Evolutionary conservation across 352 stramenopile genomes (phyloP), one percentile per base, ranked within the genome.

Genomic region (Phytophthora pistaciae): DNA sequence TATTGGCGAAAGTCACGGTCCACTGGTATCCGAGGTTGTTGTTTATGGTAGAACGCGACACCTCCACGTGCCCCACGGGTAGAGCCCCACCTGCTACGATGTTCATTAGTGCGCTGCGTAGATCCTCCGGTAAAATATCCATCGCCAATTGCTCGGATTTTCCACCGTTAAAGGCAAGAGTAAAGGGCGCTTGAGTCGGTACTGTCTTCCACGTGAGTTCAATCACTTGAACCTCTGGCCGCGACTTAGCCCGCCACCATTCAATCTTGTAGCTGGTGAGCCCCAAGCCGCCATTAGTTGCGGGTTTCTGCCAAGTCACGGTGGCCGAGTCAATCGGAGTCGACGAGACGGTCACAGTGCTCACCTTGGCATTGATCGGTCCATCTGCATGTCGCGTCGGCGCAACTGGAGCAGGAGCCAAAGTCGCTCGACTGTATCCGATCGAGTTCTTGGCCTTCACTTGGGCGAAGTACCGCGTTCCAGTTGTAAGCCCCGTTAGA

Each of bases 51-150:
- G 76, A 78, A 11, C 88, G 71, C 21, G 80, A 87, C 0, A 97
- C 88, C 40, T 90, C 71, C 16, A 95, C 63, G 40, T 90, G 68
- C 2, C 72, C 67, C 23, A 90, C 40, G 61, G 7, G 71, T 53
- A 53, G 80, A 68, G 13, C 64, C 68, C 13, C 60, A 11, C 40
- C 29, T 0, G 75, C 70, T 18, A 93, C 79, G 23, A 98, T 78
- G 64, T 98, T 98, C 79, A 98, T 93, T 20, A 98, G 75, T 23
- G 86, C 85, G 61, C 80, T 90, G 9, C 94, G 85, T 9, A 98
- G 55, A 68, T 97, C 92, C 63, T 91, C 90, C 2, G 91, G 80
- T 10, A 85, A 66, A 3, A 93, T 79, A 76, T 98, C 80, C 63
- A 91, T 91, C 1, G 83, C 77, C 55, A 98, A 69, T 18, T 82